phyloP scores from a whole-genome alignment of 2,329 filamentous ascomycete species.

The Sarocladium brachiariae region DNA sequence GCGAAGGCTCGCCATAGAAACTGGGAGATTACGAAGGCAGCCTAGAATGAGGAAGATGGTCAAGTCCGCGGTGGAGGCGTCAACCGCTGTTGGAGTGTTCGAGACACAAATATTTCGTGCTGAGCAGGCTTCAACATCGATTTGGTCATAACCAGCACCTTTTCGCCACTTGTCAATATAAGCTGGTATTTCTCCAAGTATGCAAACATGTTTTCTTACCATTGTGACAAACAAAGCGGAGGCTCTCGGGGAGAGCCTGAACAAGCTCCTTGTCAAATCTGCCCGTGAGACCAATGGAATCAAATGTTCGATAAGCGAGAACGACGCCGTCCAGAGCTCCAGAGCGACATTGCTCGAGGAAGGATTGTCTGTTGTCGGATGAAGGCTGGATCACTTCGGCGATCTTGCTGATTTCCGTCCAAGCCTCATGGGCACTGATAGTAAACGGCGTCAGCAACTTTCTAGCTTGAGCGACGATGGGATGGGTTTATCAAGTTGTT shows the following conservation, averaged over 20 bases:
- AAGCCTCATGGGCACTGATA: slow-evolving; percentile 62
- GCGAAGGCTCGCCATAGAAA: slow-evolving; percentile 58
- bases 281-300: slow-evolving; percentile 58
- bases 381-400: slow-evolving; percentile 59
- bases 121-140: slow-evolving; percentile 68
- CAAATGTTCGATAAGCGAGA: slow-evolving; percentile 66
- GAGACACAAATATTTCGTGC: slow-evolving; percentile 61
- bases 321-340: slow-evolving; percentile 60
- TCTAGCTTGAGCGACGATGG: no score
- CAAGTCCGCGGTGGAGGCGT: slow-evolving; percentile 77
- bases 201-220: slow-evolving; percentile 30
- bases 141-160: slow-evolving; percentile 82
- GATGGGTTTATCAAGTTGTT: no score
- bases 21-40: slow-evolving; percentile 66
- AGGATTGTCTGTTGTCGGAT: slow-evolving; percentile 56
- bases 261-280: slow-evolving; percentile 65
- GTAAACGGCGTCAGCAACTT: background rate
- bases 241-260: slow-evolving; percentile 41
- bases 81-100: slow-evolving; percentile 74
- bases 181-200: no score
- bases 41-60: slow-evolving; percentile 77
- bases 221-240: slow-evolving; percentile 55
- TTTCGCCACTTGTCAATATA: background rate
- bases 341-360: slow-evolving; percentile 59
- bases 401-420: slow-evolving; percentile 52